Conservation (phyloP, 2,329 filamentous ascomycete genomes). For the Akanthomyces muscarius region DNA sequence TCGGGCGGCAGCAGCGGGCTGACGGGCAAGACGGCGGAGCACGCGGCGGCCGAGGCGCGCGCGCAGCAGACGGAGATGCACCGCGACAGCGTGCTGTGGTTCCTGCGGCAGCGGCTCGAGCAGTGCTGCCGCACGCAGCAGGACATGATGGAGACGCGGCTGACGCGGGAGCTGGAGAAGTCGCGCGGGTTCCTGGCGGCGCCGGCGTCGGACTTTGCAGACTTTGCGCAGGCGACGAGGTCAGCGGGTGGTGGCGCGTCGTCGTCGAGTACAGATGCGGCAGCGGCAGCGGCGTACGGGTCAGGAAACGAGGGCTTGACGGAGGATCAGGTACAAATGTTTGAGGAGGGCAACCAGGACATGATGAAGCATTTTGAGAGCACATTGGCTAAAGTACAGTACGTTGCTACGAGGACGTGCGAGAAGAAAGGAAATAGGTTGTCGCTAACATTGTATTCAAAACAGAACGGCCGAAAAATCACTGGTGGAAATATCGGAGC, state of each 20-base stretch:
- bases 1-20: slow-evolving; percentile 48
- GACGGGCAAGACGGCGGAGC: slow-evolving; percentile 55
- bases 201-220: slow-evolving; percentile 31
- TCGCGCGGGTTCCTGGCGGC: slow-evolving; percentile 69
- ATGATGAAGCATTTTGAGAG: slow-evolving; percentile 93
- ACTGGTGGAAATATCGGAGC: slow-evolving; percentile 83
- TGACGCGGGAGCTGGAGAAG: slow-evolving; percentile 83
- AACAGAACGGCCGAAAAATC: slow-evolving; percentile 81
- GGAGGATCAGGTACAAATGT: slow-evolving; percentile 84
- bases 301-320: slow-evolving; percentile 55
- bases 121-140: slow-evolving; percentile 74
- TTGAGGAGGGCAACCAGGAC: slow-evolving; percentile 87
- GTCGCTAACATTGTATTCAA: slow-evolving; percentile 2
- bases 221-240: slow-evolving; percentile 26
- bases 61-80: slow-evolving; percentile 65
- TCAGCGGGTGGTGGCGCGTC: not conserved
- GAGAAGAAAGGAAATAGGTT: not conserved
- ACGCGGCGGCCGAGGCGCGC: slow-evolving; percentile 66
- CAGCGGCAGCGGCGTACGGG: slow-evolving; percentile 19
- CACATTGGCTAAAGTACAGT: slow-evolving; percentile 92
- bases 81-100: slow-evolving; percentile 80
- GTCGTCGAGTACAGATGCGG: not conserved
- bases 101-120: slow-evolving; percentile 70
- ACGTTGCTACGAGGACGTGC: slow-evolving; percentile 36
- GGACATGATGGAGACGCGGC: slow-evolving; percentile 86